phyloP scores from a whole-genome alignment of 306 rosid species.

The Begonia fuchsioides region DNA sequence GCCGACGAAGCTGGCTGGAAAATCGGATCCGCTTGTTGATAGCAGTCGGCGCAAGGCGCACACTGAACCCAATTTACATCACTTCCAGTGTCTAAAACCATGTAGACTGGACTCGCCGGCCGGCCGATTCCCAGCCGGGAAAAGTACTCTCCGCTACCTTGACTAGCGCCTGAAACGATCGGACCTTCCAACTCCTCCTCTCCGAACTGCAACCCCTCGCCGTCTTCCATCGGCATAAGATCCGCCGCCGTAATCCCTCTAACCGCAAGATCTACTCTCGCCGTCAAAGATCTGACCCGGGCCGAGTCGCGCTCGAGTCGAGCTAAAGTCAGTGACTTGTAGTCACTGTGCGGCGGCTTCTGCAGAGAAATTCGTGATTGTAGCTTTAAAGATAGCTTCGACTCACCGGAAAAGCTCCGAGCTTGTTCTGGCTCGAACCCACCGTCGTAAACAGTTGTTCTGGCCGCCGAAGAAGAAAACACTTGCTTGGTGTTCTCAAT shows the following conservation, averaged over 20 bases:
- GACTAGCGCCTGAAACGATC: constrained; percentile 64
- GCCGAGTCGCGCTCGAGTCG: constrained; percentile 70
- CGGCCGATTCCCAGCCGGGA: constrained; percentile 68
- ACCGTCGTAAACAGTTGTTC: constrained; percentile 2
- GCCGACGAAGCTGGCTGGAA: constrained; percentile 51
- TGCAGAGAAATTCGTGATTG: constrained; percentile 43
- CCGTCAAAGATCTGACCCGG: constrained; percentile 44
- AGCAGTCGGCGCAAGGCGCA: constrained; percentile 81
- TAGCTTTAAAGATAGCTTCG: constrained; percentile 21
- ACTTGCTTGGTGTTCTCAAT: constrained; percentile 13
- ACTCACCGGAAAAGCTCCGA: not conserved
- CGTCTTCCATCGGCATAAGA: constrained; percentile 20
- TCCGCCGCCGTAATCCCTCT: constrained; percentile 25
- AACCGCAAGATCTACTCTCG: constrained; percentile 34
- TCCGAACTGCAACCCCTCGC: constrained; percentile 1
- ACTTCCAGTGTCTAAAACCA: constrained; percentile 91
- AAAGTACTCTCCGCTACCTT: constrained; percentile 97
- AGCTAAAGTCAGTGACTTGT: constrained; percentile 34
- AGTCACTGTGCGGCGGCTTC: constrained; percentile 19
- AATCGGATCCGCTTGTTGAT: constrained; percentile 74
- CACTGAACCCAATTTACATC: constrained; percentile 96
- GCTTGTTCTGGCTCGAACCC: not conserved
- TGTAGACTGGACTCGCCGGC: constrained; percentile 48
- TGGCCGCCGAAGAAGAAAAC: constrained; percentile 4
- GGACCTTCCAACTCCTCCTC: constrained; percentile 31